Evolutionary conservation across 345 rosid species (phyloP).

Genomic region (Gossypium raimondii): DNA sequence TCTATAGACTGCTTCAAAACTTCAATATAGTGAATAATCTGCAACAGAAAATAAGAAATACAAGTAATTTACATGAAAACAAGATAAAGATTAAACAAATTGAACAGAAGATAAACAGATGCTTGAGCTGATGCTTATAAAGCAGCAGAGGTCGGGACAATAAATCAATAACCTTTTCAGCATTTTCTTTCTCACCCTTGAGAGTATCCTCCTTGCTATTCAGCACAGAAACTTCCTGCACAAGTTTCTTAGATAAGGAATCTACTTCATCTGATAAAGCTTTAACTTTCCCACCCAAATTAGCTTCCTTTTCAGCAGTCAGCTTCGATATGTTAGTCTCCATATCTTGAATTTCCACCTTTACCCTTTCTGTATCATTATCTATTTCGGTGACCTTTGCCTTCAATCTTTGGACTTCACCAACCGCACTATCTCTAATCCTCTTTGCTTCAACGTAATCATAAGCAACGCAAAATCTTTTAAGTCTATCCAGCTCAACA

Average conservation of each 20-base stretch:
- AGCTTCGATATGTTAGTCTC: constrained; percentile 55
- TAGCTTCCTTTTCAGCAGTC: constrained; percentile 81
- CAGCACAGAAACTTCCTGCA: constrained; percentile 69
- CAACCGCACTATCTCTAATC: constrained; percentile 48
- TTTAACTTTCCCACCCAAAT: constrained; percentile 85
- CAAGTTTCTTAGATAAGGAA: constrained; percentile 59
- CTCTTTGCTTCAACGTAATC: constrained; percentile 66
- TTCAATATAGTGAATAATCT: constrained; percentile 66
- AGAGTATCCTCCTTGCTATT: constrained; percentile 73
- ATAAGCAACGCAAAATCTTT: constrained; percentile 66
- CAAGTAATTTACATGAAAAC: neutral
- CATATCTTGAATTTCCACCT: constrained; percentile 48
- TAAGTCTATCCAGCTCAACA: constrained; percentile 67
- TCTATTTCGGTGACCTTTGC: constrained; percentile 53
- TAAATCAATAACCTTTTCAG: constrained; percentile 52
- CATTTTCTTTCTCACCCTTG: constrained; percentile 63
- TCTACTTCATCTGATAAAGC: constrained; percentile 72
- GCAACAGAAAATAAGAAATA: constrained; percentile 8
- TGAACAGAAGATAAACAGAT: neutral
- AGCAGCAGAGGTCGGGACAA: constrained; percentile 2
- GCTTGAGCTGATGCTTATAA: constrained; percentile 7
- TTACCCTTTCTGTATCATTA: constrained; percentile 36
- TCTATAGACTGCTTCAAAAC: constrained; percentile 68
- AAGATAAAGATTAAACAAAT: neutral
- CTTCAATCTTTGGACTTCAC: constrained; percentile 48